A percentile compares a stretch with the other conserved stretches of the same genome.
These are phyloP conservation scores for Atalantia buxifolia DNA, from an alignment of 345 rosid species.

Conservation along the genomic window DNA sequence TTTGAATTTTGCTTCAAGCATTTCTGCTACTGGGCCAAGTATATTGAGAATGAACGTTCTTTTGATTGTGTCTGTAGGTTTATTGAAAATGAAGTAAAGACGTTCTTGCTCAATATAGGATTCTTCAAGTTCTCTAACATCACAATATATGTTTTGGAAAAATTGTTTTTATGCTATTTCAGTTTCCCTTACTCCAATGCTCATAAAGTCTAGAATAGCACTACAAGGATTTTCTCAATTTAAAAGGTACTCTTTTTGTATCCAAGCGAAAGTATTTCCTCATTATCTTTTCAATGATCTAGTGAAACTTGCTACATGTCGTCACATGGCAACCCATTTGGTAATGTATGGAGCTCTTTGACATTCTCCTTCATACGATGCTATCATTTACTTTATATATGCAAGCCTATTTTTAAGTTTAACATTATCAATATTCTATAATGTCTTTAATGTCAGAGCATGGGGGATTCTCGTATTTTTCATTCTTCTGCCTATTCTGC, in stretches of 20 bases:
- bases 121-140: not conserved
- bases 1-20: not conserved
- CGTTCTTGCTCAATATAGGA: not conserved
- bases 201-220: too few species aligned
- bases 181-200: rapidly evolving
- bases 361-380: too few species aligned
- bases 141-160: not conserved
- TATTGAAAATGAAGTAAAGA: not conserved
- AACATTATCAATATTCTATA: rapidly evolving
- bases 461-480: rapidly evolving
- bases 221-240: rapidly evolving
- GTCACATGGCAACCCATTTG: rapidly evolving
- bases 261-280: rapidly evolving
- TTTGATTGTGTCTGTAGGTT: not conserved
- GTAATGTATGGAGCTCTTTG: too few species aligned
- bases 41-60: not conserved
- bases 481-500: rapidly evolving
- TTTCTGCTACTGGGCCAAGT: rapidly evolving
- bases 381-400: too few species aligned
- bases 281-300: too few species aligned
- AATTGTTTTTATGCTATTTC: rapidly evolving
- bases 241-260: rapidly evolving
- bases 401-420: too few species aligned
- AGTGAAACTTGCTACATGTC: rapidly evolving
- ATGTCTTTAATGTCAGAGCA: rapidly evolving